These are phyloP conservation scores for Lecanicillium sp. DNA, from an alignment of 2,329 filamentous ascomycete species.

Conservation along the genomic window DNA sequence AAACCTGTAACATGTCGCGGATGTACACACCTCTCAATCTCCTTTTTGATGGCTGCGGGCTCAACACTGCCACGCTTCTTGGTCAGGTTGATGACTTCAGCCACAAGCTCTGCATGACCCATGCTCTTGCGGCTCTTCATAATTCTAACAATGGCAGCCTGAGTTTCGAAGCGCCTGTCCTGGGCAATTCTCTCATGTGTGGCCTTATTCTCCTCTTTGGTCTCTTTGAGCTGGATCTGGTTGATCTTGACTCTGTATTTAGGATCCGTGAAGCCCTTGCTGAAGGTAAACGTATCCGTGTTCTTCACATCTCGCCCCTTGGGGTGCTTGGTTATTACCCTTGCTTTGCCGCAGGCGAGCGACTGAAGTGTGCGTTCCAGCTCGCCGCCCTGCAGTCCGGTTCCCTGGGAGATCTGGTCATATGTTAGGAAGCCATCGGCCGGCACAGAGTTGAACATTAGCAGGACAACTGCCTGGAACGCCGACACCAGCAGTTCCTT, in stretches of 20 bases:
- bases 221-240: constrained; percentile 95
- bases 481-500: constrained; percentile 90
- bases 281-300: constrained; percentile 80
- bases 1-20: constrained; percentile 5
- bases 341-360: constrained; percentile 81
- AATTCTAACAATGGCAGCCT: constrained; percentile 92
- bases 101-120: constrained; percentile 76
- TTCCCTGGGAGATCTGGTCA: constrained; percentile 64
- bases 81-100: constrained; percentile 87
- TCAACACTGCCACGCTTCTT: constrained; percentile 81
- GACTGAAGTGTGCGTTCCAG: constrained; percentile 89
- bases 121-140: constrained; percentile 93
- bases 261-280: constrained; percentile 65
- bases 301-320: constrained; percentile 71
- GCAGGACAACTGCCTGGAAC: constrained; percentile 84
- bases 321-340: constrained; percentile 78
- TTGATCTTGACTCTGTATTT: constrained; percentile 97
- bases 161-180: constrained; percentile 91
- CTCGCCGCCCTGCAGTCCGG: constrained; percentile 68
- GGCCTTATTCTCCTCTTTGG: constrained; percentile 86
- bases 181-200: constrained; percentile 85
- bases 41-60: constrained; percentile 83
- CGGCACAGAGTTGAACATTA: constrained; percentile 73
- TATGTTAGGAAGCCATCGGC: constrained; percentile 62
- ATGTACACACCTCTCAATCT: constrained; percentile 81